Conservation (phyloP, 2,329 filamentous ascomycete genomes). For the Fusarium sp. region DNA sequence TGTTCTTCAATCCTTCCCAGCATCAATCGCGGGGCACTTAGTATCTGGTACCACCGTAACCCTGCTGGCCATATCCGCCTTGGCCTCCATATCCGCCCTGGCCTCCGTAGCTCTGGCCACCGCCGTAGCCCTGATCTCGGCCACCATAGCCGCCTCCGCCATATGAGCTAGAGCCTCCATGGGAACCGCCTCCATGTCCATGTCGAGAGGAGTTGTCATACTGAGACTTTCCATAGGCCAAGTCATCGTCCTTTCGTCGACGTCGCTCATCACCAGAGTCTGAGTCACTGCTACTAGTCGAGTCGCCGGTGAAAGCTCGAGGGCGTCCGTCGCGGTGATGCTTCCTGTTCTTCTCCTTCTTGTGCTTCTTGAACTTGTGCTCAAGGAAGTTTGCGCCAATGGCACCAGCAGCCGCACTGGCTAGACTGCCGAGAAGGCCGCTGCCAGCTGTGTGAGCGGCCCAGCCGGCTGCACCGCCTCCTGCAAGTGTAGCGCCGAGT, state of each 20-base stretch:
- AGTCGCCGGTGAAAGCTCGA: constrained; percentile 31
- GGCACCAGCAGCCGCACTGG: constrained; percentile 59
- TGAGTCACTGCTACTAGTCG: constrained; percentile 40
- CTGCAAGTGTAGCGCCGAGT: constrained; percentile 60
- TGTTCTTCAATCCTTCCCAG: not conserved
- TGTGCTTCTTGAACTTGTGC: constrained; percentile 49
- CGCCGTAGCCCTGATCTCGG: constrained; percentile 3
- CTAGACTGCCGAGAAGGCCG: constrained; percentile 59
- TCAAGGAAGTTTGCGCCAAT: constrained; percentile 60
- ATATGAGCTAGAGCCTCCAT: not conserved
- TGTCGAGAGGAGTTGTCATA: constrained; percentile 13
- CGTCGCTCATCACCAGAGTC: constrained; percentile 36
- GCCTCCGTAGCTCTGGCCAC: not conserved
- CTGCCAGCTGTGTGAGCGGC: constrained; percentile 61
- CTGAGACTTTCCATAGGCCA: constrained; percentile 22
- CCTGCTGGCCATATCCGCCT: not conserved
- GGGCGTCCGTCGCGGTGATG: constrained; percentile 36
- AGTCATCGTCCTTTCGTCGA: constrained; percentile 20
- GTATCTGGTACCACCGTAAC: not conserved
- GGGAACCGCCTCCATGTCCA: not conserved
- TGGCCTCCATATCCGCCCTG: not conserved
- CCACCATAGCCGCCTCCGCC: not conserved
- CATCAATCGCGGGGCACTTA: not conserved
- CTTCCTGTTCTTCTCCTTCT: constrained; percentile 42
- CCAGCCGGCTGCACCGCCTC: constrained; percentile 60